Conservation (phyloP, 2,329 filamentous ascomycete genomes). For the Microcyclospora pomicola region DNA sequence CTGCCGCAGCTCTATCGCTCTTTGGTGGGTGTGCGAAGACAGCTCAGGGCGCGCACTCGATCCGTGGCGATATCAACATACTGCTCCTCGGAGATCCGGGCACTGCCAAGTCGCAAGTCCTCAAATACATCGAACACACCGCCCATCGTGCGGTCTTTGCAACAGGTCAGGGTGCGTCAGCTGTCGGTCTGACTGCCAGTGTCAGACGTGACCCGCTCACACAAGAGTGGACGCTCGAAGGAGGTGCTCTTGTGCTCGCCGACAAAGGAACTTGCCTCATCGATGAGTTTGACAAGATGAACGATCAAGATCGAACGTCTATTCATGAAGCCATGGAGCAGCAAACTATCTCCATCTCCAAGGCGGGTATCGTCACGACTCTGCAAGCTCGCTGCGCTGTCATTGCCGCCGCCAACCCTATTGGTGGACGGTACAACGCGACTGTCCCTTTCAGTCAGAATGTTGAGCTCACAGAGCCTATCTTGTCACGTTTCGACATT, state of each 20-base stretch:
- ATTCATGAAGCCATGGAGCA: conserved; percentile 99
- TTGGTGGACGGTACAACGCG: conserved; percentile 90
- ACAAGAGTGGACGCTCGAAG: conserved; percentile 93
- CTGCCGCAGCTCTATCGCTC: conserved; percentile 80
- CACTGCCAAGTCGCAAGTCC: conserved; percentile 92
- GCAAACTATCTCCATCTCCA: conserved; percentile 97
- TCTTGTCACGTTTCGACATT: conserved; percentile 94
- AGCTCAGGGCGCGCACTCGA: conserved; percentile 74
- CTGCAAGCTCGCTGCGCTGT: conserved; percentile 92
- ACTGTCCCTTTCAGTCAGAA: conserved; percentile 94
- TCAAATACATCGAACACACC: conserved; percentile 97
- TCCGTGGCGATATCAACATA: conserved; percentile 96
- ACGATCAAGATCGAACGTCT: conserved; percentile 92
- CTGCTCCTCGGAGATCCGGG: conserved; percentile 90
- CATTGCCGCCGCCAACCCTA: conserved; percentile 91
- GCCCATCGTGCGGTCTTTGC: conserved; percentile 94
- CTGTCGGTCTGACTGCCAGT: conserved; percentile 92
- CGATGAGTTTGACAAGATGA: conserved; percentile 99
- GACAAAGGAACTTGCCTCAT: conserved; percentile 93
- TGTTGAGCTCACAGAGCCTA: conserved; percentile 92
- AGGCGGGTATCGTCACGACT: conserved; percentile 95
- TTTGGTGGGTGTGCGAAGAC: conserved; percentile 91
- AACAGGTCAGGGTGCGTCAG: conserved; percentile 91
- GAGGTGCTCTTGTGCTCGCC: conserved; percentile 84
- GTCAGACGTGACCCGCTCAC: conserved; percentile 92